Percentiles rank a stretch among this genome's conserved stretches.
phyloP scores from a whole-genome alignment of 345 rosid genomes.

The Salix caprea region DNA sequence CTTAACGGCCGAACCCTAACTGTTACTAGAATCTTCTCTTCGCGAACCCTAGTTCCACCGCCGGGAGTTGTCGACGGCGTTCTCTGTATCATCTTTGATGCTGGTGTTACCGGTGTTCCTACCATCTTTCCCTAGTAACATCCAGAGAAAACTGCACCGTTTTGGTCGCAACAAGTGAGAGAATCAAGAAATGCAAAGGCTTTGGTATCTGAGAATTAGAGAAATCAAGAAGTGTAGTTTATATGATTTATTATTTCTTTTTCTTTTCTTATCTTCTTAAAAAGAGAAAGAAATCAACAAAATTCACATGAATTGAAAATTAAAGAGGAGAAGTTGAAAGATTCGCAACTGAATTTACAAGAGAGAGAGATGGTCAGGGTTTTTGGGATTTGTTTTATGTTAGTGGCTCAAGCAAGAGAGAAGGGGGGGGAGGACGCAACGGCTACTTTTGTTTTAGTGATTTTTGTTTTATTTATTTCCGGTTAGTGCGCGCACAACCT shows the following conservation, averaged over 20 bases:
- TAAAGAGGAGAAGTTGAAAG: neutral
- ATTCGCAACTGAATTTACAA: constrained; percentile 12
- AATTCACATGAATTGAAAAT: constrained; percentile 7
- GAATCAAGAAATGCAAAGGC: neutral
- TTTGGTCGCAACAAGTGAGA: neutral
- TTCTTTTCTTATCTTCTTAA: neutral
- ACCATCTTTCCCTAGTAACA: constrained; percentile 37
- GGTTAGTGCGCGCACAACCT: neutral
- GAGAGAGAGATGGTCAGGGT: neutral
- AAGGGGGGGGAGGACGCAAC: constrained; percentile 22
- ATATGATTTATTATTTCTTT: neutral
- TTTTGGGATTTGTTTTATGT: neutral
- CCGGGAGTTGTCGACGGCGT: constrained; percentile 42
- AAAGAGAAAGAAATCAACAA: constrained; percentile 1
- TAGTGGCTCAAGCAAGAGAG: neutral
- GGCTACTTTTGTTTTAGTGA: constrained; percentile 32
- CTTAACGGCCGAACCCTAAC: constrained; percentile 79
- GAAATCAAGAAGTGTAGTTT: neutral
- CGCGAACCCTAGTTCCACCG: constrained; percentile 53
- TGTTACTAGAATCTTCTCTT: constrained; percentile 87
- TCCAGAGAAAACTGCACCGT: constrained; percentile 4
- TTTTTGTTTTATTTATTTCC: neutral
- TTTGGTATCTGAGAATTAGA: neutral
- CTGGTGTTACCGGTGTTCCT: constrained; percentile 59
- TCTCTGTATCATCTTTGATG: constrained; percentile 30